Evolutionary conservation across 306 rosid species (phyloP).

Genomic region (Quercus mongolica): DNA sequence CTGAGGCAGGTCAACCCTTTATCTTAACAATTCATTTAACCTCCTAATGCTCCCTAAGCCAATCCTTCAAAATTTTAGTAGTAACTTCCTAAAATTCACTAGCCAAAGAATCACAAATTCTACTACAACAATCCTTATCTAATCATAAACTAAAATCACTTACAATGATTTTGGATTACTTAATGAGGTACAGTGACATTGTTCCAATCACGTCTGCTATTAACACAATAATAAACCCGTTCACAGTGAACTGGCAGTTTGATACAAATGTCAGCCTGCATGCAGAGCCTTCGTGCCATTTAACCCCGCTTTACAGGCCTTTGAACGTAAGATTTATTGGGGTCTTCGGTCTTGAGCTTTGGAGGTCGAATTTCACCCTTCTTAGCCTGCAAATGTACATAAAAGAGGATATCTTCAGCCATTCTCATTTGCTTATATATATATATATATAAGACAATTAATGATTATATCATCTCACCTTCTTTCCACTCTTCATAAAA

Average conservation of each 20-base stretch:
- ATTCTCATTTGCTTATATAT: not conserved
- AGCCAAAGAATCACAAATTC: not conserved
- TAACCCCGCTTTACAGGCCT: slow-evolving; percentile 96
- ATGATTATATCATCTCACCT: slow-evolving; percentile 51
- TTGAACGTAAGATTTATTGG: slow-evolving; percentile 93
- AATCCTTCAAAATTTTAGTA: not conserved
- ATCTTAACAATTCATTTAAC: not conserved
- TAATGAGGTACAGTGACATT: not conserved
- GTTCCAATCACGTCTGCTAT: not conserved
- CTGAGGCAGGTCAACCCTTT: too few species aligned
- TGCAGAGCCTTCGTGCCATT: slow-evolving; percentile 16
- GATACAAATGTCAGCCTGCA: slow-evolving; percentile 30
- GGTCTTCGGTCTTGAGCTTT: slow-evolving; percentile 97
- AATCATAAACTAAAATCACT: not conserved
- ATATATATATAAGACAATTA: not conserved
- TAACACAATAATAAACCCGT: slow-evolving; percentile 25
- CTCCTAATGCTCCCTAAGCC: not conserved
- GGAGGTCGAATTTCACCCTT: slow-evolving; percentile 97
- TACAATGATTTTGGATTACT: not conserved
- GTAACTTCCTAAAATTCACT: not conserved
- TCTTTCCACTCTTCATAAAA: slow-evolving; percentile 97
- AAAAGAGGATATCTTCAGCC: not conserved
- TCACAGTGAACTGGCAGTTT: slow-evolving; percentile 21
- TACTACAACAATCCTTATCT: not conserved
- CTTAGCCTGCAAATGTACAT: slow-evolving; percentile 55